phyloP scores from a whole-genome alignment of 1,139 yeast species.

The Geotrichum candidum region DNA sequence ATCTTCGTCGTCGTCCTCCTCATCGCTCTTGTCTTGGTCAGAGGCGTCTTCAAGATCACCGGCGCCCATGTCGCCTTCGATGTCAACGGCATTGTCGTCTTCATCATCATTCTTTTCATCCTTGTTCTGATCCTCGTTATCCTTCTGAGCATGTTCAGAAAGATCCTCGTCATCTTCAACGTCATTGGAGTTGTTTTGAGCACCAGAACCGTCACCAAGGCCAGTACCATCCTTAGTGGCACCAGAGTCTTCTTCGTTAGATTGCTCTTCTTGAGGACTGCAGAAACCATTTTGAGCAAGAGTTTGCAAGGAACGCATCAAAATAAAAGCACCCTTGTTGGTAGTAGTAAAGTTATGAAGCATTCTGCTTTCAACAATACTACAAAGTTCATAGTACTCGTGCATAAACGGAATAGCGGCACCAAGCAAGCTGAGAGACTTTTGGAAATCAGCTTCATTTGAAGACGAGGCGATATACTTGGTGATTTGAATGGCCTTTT shows the following conservation, averaged over 20 bases:
- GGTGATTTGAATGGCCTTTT: conserved; percentile 13
- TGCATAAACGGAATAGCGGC: conserved; percentile 36
- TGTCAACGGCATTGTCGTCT: conserved; percentile 71
- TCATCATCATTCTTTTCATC: conserved; percentile 55
- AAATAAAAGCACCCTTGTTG: conserved; percentile 55
- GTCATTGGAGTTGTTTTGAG: conserved; percentile 71
- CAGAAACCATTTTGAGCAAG: conserved; percentile 89
- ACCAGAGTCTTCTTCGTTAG: conserved; percentile 54
- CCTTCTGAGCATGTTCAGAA: conserved; percentile 80
- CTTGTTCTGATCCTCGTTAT: conserved; percentile 67
- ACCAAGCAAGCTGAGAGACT: conserved; percentile 26
- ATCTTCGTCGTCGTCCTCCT: conserved; percentile 48
- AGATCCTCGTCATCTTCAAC: conserved; percentile 91
- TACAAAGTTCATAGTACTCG: conserved; percentile 28
- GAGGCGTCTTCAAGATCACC: conserved; percentile 76
- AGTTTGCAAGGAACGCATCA: conserved; percentile 51
- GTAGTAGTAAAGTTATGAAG: conserved; percentile 33
- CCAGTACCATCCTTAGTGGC: conserved; percentile 72
- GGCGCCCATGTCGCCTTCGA: conserved; percentile 92
- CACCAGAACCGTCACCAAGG: conserved; percentile 94
- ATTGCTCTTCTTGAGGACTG: conserved; percentile 76
- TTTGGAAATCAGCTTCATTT: conserved; percentile 36
- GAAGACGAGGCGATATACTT: conserved; percentile 10
- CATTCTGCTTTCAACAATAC: conserved; percentile 20
- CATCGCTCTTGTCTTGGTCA: conserved; percentile 52